phyloP scores from a whole-genome alignment of 2,329 filamentous ascomycete species.

The Aureobasidium leucospermi region DNA sequence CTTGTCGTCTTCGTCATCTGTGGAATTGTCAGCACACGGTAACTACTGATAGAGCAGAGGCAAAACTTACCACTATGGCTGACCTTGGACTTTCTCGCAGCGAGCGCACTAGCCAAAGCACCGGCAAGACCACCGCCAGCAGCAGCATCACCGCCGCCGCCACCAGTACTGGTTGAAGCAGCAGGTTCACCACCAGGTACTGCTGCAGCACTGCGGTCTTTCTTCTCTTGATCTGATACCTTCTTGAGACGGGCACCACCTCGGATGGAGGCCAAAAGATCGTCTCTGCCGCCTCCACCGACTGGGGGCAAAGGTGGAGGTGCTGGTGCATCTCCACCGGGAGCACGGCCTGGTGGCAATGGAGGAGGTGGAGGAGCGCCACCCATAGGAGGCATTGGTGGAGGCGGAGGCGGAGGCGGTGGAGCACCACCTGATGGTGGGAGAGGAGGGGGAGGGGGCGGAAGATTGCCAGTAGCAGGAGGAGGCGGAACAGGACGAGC shows the following conservation, averaged over 20 bases:
- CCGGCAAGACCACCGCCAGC: constrained; percentile 38
- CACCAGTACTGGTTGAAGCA: constrained; percentile 45
- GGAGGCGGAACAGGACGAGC: constrained; percentile 26
- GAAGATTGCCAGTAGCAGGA: constrained; percentile 28
- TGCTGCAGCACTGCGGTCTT: constrained; percentile 60
- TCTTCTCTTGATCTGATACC: constrained; percentile 62
- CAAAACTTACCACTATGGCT: constrained; percentile 78
- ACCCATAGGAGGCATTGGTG: constrained; percentile 21
- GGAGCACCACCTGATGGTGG: constrained; percentile 28
- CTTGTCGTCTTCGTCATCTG: constrained; percentile 70
- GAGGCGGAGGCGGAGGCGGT: constrained; percentile 36
- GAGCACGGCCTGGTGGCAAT: constrained; percentile 41
- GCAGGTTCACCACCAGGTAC: constrained; percentile 50
- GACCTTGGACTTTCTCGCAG: constrained; percentile 86
- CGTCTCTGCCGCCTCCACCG: constrained; percentile 46
- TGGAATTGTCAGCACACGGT: constrained; percentile 23
- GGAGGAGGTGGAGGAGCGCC: constrained; percentile 35
- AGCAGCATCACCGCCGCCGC: constrained; percentile 47
- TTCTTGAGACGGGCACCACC: constrained; percentile 61
- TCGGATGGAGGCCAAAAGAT: constrained; percentile 65
- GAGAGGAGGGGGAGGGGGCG: constrained; percentile 37
- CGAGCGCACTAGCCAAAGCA: constrained; percentile 70
- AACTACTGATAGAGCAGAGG: constrained; percentile 13
- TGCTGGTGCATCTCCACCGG: constrained; percentile 46
- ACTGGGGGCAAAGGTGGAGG: constrained; percentile 40